These are phyloP conservation scores for Arachis stenosperma DNA, from an alignment of 306 rosid genomes.

Conservation along the genomic window DNA sequence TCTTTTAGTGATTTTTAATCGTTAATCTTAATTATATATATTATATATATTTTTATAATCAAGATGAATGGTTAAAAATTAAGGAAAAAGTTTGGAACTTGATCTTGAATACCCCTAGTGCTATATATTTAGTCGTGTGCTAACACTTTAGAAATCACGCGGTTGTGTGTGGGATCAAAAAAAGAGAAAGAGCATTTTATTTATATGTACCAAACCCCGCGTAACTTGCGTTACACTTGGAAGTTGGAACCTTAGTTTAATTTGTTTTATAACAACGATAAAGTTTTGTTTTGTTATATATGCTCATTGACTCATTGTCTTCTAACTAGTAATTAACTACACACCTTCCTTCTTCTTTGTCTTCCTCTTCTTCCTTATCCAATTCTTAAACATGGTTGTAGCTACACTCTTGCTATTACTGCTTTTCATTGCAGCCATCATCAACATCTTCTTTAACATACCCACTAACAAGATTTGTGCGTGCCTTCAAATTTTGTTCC, in stretches of 20 bases:
- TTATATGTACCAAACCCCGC: conserved; percentile 51
- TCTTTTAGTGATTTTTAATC: no score
- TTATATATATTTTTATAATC: no score
- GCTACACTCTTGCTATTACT: conserved; percentile 45
- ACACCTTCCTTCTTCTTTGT: conserved; percentile 6
- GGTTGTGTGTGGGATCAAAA: conserved; percentile 65
- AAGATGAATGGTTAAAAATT: no score
- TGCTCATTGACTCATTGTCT: not conserved
- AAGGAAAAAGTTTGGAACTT: no score
- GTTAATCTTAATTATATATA: no score
- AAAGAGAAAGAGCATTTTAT: not conserved
- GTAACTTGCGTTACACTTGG: conserved; percentile 39
- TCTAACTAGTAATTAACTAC: not conserved
- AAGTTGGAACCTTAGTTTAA: not conserved
- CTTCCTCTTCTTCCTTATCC: conserved; percentile 44
- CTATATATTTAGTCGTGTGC: no score
- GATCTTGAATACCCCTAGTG: no score
- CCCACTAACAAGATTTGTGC: conserved; percentile 54
- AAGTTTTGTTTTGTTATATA: conserved; percentile 6
- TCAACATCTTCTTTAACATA: conserved; percentile 49
- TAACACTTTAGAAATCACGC: conserved; percentile 45
- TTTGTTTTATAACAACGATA: conserved; percentile 3
- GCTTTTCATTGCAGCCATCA: conserved; percentile 67
- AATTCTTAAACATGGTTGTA: conserved; percentile 49
- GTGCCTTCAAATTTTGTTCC: conserved; percentile 45